Evolutionary conservation across 1,284 basidiomycete species (phyloP), one percentile per base, ranked within the genome.

Genomic region (Rugosomyces carneus): DNA sequence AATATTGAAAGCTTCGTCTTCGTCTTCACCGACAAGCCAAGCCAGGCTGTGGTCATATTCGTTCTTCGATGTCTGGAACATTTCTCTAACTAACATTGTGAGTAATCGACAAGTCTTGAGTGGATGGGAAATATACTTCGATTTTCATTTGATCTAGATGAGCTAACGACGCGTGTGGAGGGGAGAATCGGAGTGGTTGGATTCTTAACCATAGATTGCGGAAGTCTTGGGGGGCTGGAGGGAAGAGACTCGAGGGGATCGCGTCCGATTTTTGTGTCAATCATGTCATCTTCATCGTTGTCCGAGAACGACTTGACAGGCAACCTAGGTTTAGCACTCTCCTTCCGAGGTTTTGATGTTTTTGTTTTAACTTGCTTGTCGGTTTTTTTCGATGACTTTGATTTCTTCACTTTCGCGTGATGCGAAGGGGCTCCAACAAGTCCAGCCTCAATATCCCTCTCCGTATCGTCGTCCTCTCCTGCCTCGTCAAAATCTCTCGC

Each of bases 21-120:
- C 76, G 40, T 81, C 80, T 36, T 79, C 80, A 40, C 80, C 79
- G 9, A 85, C 61, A 18, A 85, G 65, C 82, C 83, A 85, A 2
- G 76, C 71, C 63, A 84, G 78, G 52, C 40, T 50, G 37, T 48
- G 41, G 21, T 47, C 49, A n/a, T 18, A 20, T 8, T 34, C 40
- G 11, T 37, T n/a, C 18, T 35, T 19, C n/a, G 19, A 16, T 9
- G 11, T 36, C 42, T 20, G 3, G 41, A n/a, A 32, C 19, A 16
- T 9, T 16, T 36, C 42, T 20, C 3, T 39, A 16, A 34, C 41
- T 11, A 16, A 26, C 13, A 43, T 24, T 31, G 18, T 29, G 21
- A 43, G 24, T 20, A 11, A 34, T 34, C 10, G 8, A 20, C 19
- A 13, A 37, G 36, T 19, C 18, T 27, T 27, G 13, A n/a, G n/a